Evolutionary conservation across 768 basidiomycete genomes (phyloP), one percentile per base, ranked within the genome.

Genomic region (Podaxis sp.): DNA sequence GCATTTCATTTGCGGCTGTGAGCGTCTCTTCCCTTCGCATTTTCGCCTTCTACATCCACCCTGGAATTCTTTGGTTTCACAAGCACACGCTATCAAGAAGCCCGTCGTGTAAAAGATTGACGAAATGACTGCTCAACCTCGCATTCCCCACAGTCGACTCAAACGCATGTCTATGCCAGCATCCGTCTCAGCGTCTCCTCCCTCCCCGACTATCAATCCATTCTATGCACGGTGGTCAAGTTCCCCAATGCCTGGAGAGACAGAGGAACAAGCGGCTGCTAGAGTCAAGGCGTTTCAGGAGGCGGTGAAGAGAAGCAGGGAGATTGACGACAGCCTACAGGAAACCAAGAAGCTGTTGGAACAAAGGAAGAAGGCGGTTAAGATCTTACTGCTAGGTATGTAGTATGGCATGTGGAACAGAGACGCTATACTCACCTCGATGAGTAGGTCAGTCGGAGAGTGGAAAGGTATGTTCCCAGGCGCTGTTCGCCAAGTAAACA

Each of bases 401-500:
- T 66, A 33, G 24, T 26, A 44, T 30, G 2, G 39, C 4, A 63
- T 39, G 54, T 28, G 36, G 46, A 36, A 5, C 30, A 62, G 24
- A 22, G 19, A 28, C 24, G 38, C 15, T n/a, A 40, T 4, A 44
- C 52, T 59, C 38, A 51, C 38, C 12, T 8, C 38, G 44, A 19
- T 15, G 55, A 36, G 4, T 42, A 86, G 85, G 85, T 39, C 85
- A 87, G 74, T 82, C 84, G 4, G 84, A 86, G 71, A 85, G 84
- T 1, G 85, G 85, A 52, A 87, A 83, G 71, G 81, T 79, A 28
- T 7, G 74, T 63, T 13, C 13, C 11, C 30, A 24, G 54, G 19
- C 36, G 22, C 13, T 57, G 19, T 63, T 59, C 7, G 13, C 2
- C 33, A 40, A 4, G 26, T 12, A 24, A 22, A 33, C 19, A 56